Percentiles rank a stretch among this genome's conserved stretches.
phyloP scores from a whole-genome alignment of 371 early-diverging fungal species.

The Mortierella polycephala region DNA sequence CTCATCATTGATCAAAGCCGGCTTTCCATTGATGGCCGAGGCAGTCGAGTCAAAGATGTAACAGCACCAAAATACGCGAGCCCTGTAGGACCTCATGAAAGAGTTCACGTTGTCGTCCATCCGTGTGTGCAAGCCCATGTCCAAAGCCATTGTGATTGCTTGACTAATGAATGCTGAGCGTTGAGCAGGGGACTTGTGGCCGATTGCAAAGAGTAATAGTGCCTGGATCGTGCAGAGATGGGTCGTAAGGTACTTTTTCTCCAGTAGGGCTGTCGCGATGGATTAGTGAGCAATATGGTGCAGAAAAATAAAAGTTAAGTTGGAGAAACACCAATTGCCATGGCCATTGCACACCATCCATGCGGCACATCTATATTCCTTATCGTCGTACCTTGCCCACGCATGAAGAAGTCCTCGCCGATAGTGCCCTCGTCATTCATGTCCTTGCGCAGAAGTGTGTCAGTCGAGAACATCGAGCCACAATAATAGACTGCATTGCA shows the following conservation, averaged over 20 bases:
- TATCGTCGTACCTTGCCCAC: constrained; percentile 44
- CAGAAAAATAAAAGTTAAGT: background rate
- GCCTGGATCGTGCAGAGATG: constrained; percentile 51
- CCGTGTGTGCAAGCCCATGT: constrained; percentile 45
- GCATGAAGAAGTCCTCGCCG: constrained; percentile 48
- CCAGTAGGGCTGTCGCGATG: constrained; percentile 22
- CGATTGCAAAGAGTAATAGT: constrained; percentile 44
- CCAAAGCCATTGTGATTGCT: constrained; percentile 49
- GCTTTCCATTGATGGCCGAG: constrained; percentile 49
- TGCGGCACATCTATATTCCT: background rate
- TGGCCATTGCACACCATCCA: no score
- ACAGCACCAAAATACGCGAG: constrained; percentile 48
- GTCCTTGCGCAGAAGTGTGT: constrained; percentile 36
- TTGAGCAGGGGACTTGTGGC: constrained; percentile 49
- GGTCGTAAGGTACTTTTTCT: constrained; percentile 47
- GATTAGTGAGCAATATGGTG: background rate
- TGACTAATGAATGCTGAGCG: constrained; percentile 53
- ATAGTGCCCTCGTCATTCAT: constrained; percentile 40
- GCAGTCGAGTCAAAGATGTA: constrained; percentile 47
- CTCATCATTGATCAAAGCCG: constrained; percentile 47
- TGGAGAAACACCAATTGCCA: background rate
- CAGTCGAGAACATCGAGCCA: constrained; percentile 46
- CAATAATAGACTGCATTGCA: constrained; percentile 53
- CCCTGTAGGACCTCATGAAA: constrained; percentile 30
- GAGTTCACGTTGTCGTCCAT: constrained; percentile 21